A percentile compares a stretch with the other conserved stretches of the same genome.
These are phyloP conservation scores for Amanita molliuscula DNA, from an alignment of 768 basidiomycete species.

Conservation along the genomic window DNA sequence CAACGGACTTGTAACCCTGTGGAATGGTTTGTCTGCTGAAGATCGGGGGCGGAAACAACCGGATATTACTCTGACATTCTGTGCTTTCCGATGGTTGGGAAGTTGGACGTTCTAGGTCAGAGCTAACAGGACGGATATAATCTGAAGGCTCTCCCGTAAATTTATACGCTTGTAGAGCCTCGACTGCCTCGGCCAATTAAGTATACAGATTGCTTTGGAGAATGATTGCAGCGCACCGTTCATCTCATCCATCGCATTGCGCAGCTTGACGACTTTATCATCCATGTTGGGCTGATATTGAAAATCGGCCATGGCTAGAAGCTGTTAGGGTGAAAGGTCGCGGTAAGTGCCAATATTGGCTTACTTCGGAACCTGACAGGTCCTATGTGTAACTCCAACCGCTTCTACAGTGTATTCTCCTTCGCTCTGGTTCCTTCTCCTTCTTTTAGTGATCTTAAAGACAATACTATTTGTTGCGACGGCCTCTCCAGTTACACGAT, in stretches of 20 bases:
- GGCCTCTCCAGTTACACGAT: conserved; percentile 77
- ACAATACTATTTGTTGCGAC: conserved; percentile 73
- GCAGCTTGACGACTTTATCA: conserved; percentile 63
- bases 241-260: conserved; percentile 66
- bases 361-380: conserved; percentile 86
- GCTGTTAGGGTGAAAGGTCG: neutral
- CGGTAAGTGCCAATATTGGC: conserved; percentile 16
- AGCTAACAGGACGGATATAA: conserved; percentile 27
- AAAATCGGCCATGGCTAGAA: conserved; percentile 84
- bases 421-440: conserved; percentile 31
- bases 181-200: conserved; percentile 36
- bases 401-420: conserved; percentile 69
- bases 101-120: too few relatives aligned
- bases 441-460: conserved; percentile 72
- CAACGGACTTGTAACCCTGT: conserved; percentile 66
- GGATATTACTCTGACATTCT: conserved; percentile 42
- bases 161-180: conserved; percentile 57
- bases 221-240: conserved; percentile 48
- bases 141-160: conserved; percentile 64
- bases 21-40: conserved; percentile 79
- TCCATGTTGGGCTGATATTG: conserved; percentile 72
- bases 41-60: conserved; percentile 80
- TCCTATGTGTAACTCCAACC: conserved; percentile 69
- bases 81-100: neutral
- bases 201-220: neutral